Evolutionary conservation across 2,329 filamentous ascomycete species (phyloP), one percentile per base, ranked within the genome.

Genomic region (Colletotrichum musicola): DNA sequence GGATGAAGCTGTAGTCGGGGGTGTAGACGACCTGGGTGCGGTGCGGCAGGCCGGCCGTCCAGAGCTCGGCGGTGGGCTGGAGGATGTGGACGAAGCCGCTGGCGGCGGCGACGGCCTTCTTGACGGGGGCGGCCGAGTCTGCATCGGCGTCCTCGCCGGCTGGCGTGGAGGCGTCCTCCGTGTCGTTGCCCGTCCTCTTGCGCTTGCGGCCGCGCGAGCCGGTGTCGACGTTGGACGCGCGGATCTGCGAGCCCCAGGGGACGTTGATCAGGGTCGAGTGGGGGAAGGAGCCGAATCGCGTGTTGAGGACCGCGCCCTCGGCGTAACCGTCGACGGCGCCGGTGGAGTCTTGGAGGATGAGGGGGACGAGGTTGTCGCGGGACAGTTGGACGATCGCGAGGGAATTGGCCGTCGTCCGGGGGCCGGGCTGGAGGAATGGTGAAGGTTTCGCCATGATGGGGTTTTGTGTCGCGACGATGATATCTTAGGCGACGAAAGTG

Each of bases 191-290:
- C 61, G 83, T 82, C 16, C 83, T 79, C 77, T 90, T 90, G 62
- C 87, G 84, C 79, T 91, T 92, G 59, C 92, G 88, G 40, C 94
- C 94, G 74, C 94, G 86, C n/a, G 94, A 96, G 13, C 95, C 94
- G 0, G 95, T 98, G 75, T 98, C 93, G 64, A 98, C 94, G 38
- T 91, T 89, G 1, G 94, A 97, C 7, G 96, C 96, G 54, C 93
- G 88, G 22, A 98, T 90, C 78, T 98, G 96, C 6, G 93, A 94
- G 30, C 96, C 96, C 95, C 95, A 98, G 49, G 93, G 92, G 62
- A 94, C 84, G 5, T 89, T 85, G 63, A 97, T 86, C 53, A 95
- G 81, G 0, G 93, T 95, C 12, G 88, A 92, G 77, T 95, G 93
- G 0, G 93, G 93, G 69, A 94, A 95, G 0, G 95, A 97, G 56